These are phyloP conservation scores for Mimosa pudica DNA, from an alignment of 306 rosid genomes.

Conservation along the genomic window DNA sequence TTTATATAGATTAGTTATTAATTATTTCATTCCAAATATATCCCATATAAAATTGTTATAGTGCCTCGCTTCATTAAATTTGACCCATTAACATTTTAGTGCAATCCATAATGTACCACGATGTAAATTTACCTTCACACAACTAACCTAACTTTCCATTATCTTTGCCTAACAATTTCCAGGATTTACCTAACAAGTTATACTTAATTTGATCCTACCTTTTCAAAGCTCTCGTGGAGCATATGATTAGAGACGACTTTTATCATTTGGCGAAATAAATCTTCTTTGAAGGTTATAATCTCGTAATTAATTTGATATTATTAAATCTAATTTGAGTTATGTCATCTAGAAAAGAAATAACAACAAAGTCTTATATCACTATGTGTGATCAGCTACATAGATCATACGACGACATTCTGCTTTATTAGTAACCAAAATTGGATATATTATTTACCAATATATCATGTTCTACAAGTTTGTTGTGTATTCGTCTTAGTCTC, in stretches of 20 bases:
- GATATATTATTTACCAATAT: no score
- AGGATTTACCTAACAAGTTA: background rate
- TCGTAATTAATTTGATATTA: background rate
- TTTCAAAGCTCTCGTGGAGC: background rate
- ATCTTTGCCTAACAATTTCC: background rate
- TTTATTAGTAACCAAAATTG: no score
- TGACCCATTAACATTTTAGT: background rate
- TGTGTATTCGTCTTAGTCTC: no score
- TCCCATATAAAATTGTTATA: background rate
- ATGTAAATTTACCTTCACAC: background rate
- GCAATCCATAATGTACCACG: background rate
- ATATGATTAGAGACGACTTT: background rate
- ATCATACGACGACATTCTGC: no score
- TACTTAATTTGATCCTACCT: background rate
- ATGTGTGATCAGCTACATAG: no score
- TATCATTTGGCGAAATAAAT: background rate
- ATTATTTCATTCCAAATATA: background rate
- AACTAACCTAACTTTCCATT: background rate
- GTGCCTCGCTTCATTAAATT: background rate
- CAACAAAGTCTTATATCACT: no score
- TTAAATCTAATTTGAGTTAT: background rate
- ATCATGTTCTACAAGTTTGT: no score
- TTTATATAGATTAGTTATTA: background rate
- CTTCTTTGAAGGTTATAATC: background rate
- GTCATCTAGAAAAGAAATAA: no score